Conservation (phyloP, 1,284 basidiomycete species). For the Irpex sp. region DNA sequence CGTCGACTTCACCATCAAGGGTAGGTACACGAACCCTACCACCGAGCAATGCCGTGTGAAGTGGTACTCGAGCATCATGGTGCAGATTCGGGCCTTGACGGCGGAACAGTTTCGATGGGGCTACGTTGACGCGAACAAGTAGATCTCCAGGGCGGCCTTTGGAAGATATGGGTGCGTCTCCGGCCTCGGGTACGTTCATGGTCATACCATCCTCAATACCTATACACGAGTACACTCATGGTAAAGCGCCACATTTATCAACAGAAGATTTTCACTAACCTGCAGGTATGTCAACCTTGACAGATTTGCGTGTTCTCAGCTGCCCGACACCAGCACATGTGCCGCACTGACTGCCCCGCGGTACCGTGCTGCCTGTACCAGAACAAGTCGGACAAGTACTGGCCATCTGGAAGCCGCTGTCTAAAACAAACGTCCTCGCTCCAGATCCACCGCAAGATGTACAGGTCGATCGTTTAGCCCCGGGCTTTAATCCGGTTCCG, state of each 20-base stretch:
- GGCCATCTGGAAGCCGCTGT: slow-evolving; percentile 97
- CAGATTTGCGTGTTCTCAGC: slow-evolving; percentile 75
- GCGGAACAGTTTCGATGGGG: slow-evolving; percentile 81
- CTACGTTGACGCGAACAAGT: slow-evolving; percentile 84
- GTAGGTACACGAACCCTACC: slow-evolving; percentile 93
- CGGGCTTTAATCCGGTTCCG: slow-evolving; percentile 85
- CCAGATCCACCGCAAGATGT: slow-evolving; percentile 84
- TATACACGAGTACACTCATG: slow-evolving; percentile 27
- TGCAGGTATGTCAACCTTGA: slow-evolving; percentile 85
- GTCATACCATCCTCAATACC: slow-evolving; percentile 98
- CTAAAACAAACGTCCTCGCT: slow-evolving; percentile 86
- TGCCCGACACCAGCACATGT: slow-evolving; percentile 87
- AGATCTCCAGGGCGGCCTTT: slow-evolving; percentile 83
- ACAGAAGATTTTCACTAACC: slow-evolving; percentile 44
- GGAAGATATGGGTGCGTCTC: slow-evolving; percentile 83
- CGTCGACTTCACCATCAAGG: slow-evolving; percentile 93
- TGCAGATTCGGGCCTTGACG: slow-evolving; percentile 93
- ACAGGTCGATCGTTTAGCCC: slow-evolving; percentile 84
- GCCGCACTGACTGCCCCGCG: slow-evolving; percentile 77
- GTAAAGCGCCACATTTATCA: slow-evolving; percentile 10
- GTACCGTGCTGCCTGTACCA: slow-evolving; percentile 82
- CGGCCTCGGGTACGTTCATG: slow-evolving; percentile 79
- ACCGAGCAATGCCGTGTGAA: slow-evolving; percentile 90
- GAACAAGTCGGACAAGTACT: slow-evolving; percentile 85
- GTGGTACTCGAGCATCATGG: slow-evolving; percentile 88